A percentile compares a stretch with the other conserved stretches of the same genome.
phyloP scores from a whole-genome alignment of 1,284 basidiomycete species.

The Moesziomyces sp. region DNA sequence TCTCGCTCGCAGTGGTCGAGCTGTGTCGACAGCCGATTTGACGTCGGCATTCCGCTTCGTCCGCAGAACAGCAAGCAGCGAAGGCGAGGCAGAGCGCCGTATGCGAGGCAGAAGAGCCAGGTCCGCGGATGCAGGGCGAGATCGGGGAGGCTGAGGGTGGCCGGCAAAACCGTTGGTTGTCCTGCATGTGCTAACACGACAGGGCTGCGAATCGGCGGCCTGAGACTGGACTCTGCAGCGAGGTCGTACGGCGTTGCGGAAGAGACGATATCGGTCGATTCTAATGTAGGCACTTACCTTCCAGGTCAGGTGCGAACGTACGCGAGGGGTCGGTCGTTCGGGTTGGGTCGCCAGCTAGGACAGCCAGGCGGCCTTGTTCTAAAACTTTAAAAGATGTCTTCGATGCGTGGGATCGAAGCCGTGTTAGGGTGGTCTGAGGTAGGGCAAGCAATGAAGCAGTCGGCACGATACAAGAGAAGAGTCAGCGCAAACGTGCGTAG shows the following conservation, averaged over 20 bases:
- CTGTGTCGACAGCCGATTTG: background rate
- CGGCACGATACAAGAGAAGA: too few species aligned
- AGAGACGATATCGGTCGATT: background rate
- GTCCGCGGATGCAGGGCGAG: too few species aligned
- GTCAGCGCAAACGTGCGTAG: too few species aligned
- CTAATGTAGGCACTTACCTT: constrained; percentile 16
- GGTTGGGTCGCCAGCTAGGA: constrained; percentile 54
- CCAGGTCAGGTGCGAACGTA: background rate
- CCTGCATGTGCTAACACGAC: too few species aligned
- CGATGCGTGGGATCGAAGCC: constrained; percentile 40
- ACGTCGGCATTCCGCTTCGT: too few species aligned
- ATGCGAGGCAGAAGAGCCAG: too few species aligned
- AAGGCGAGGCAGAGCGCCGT: background rate
- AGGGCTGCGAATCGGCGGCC: too few species aligned
- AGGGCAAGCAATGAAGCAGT: too few species aligned
- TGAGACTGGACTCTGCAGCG: background rate
- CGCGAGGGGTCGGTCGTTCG: constrained; percentile 27
- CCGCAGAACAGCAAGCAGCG: too few species aligned
- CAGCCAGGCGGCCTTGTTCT: constrained; percentile 50
- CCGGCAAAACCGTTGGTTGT: too few species aligned
- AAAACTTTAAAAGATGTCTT: constrained; percentile 29
- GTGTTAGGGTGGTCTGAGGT: constrained; percentile 43
- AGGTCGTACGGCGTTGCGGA: background rate
- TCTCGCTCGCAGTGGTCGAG: background rate
- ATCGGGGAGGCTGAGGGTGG: too few species aligned